Evolutionary conservation across 179 eudicot genomes (phyloP), one percentile per base, ranked within the genome.

Genomic region (Nepenthes alata): DNA sequence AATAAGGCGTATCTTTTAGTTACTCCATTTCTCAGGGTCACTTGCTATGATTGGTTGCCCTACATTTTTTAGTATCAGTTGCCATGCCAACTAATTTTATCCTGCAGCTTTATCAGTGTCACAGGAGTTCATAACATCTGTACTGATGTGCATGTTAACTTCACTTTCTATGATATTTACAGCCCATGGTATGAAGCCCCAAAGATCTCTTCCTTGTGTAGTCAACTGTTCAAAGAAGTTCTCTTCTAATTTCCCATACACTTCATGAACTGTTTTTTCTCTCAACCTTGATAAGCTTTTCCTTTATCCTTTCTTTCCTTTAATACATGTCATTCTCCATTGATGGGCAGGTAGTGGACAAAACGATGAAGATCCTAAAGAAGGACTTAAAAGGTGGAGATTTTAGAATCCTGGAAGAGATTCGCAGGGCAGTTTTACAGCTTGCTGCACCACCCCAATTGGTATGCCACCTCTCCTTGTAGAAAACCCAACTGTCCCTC

Each of bases 381-480:
- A 67, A 73, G 62, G 80, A 78, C 57, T 58, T 94, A 64, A 75
- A 59, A 48, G 83, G 62, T 62, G 95, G 89, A 70, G 82, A 84
- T 59, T 59, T 77, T 57, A 76, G 77, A 76, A 82, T 72, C 55
- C 82, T 94, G 47, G 79, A 58, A 64, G 83, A 85, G 71, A 90
- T 90, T 52, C 89, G 97, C n/a, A 70, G 68, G 63, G 76, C 95
- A 45, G 88, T 90, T 70, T 65, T 94, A 58, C 88, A 80, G 65
- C 95, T 94, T 78, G 71, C 76, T 48, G 89, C 93, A 53, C 99
- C 99, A 74, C 72, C 84, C 47, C 78, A 80, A 66, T 66, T 94
- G 91, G 99, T 94, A 87, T 44, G 76, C 50, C 62, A 53, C 47
- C 45, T 59, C 59, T 34, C 11, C 12, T 11, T 54, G 35, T 12